Evolutionary conservation across 2,329 filamentous ascomycete species (phyloP).

Genomic region (Calonectria ilicicola): DNA sequence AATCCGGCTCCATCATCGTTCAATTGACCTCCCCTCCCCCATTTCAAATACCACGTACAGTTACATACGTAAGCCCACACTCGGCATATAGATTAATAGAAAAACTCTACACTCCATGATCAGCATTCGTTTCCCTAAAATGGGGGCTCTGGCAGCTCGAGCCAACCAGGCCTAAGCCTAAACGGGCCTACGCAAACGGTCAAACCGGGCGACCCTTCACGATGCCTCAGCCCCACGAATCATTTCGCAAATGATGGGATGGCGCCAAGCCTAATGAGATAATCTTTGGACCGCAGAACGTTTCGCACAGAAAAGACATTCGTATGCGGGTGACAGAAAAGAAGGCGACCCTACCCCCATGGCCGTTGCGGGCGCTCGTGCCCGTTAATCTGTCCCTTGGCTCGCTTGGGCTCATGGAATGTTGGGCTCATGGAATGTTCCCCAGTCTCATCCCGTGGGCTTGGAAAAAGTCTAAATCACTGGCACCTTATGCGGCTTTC

Average conservation of each 20-base stretch:
- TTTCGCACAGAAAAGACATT: neutral
- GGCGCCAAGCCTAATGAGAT: neutral
- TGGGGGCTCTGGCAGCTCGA: neutral
- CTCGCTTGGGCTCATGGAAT: neutral
- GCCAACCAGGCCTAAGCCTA: neutral
- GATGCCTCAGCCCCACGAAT: slow-evolving; percentile 1
- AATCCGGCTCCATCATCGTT: neutral
- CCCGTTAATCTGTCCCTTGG: neutral
- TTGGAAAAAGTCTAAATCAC: neutral
- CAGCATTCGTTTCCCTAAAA: neutral
- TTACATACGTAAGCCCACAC: neutral
- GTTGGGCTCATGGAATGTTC: slow-evolving; percentile 3
- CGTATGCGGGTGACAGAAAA: neutral
- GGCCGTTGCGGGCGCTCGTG: neutral
- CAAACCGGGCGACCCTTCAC: neutral
- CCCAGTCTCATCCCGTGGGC: neutral
- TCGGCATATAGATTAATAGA: slow-evolving; percentile 3
- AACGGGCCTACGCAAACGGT: neutral
- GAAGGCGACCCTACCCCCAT: neutral
- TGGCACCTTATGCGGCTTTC: neutral
- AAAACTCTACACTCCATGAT: slow-evolving; percentile 3
- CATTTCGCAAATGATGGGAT: neutral
- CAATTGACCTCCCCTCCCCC: neutral
- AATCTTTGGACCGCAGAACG: neutral
- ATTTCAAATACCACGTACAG: neutral